These are phyloP conservation scores for Oehlia diaphana DNA, from an alignment of 192 early-diverging fungal species.

Conservation along the genomic window DNA sequence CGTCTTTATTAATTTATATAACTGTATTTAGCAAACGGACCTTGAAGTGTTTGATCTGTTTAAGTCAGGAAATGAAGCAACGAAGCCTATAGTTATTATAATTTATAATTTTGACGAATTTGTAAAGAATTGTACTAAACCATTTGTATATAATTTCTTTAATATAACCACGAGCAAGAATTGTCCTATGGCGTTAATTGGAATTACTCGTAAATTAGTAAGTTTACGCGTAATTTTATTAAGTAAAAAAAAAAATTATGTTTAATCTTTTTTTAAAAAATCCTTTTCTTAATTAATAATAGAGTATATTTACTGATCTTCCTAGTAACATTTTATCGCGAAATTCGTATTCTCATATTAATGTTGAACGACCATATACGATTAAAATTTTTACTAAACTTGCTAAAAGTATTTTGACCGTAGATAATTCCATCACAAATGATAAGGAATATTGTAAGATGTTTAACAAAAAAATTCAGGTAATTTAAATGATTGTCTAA, in stretches of 20 bases:
- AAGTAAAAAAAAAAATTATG: no score
- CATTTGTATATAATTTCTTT: constrained; percentile 92
- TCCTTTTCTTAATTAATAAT: neutral
- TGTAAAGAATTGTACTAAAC: constrained; percentile 89
- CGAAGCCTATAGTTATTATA: constrained; percentile 78
- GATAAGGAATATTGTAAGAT: constrained; percentile 32
- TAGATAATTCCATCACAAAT: constrained; percentile 3
- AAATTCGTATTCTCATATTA: constrained; percentile 86
- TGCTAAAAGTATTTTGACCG: constrained; percentile 51
- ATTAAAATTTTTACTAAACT: constrained; percentile 62
- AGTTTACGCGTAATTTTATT: neutral
- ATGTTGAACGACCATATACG: constrained; percentile 58
- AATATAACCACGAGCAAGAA: constrained; percentile 83
- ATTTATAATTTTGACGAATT: constrained; percentile 95
- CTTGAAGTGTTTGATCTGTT: constrained; percentile 64
- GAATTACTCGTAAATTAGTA: constrained; percentile 74
- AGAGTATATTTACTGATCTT: constrained; percentile 82
- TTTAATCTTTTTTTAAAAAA: neutral
- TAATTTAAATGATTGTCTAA: constrained; percentile 16
- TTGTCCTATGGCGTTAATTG: constrained; percentile 85
- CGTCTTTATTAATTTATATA: constrained; percentile 33
- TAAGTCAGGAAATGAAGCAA: constrained; percentile 51
- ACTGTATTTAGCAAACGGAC: constrained; percentile 72
- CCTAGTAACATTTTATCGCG: constrained; percentile 96
- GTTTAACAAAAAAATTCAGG: constrained; percentile 56